Evolutionary conservation across 2,329 filamentous ascomycete species (phyloP).

Genomic region (Laburnicola sp.): DNA sequence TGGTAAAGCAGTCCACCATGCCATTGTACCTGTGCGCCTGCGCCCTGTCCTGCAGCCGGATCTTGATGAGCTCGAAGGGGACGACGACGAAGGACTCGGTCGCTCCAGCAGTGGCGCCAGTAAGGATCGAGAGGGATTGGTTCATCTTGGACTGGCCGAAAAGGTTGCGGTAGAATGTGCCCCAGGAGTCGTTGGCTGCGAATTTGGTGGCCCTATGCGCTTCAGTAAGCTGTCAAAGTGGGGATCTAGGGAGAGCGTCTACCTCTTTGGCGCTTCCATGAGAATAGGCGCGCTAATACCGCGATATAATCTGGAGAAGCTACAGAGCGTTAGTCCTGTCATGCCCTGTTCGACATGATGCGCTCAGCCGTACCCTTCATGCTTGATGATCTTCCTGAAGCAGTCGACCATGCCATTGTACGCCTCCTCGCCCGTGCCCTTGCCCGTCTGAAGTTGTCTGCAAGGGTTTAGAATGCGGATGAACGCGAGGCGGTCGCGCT

Average conservation of each 20-base stretch:
- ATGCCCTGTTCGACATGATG: background rate
- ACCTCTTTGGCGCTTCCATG: constrained; percentile 92
- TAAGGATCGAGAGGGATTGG: constrained; percentile 87
- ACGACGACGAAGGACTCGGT: constrained; percentile 97
- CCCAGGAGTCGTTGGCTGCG: constrained; percentile 98
- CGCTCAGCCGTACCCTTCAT: constrained; percentile 74
- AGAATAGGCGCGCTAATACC: constrained; percentile 94
- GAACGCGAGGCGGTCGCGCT: constrained; percentile 7
- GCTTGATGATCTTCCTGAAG: constrained; percentile 93
- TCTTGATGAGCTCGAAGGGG: constrained; percentile 98
- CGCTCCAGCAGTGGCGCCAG: constrained; percentile 90
- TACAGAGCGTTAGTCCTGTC: constrained; percentile 43
- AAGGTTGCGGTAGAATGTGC: constrained; percentile 83
- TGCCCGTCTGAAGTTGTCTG: constrained; percentile 84
- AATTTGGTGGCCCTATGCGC: constrained; percentile 84
- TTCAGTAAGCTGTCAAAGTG: constrained; percentile 8
- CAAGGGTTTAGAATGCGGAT: constrained; percentile 28
- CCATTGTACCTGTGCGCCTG: constrained; percentile 86
- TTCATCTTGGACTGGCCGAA: constrained; percentile 88
- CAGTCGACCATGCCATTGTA: constrained; percentile 99
- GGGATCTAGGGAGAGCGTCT: constrained; percentile 8
- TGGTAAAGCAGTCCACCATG: constrained; percentile 76
- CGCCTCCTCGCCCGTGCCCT: constrained; percentile 71
- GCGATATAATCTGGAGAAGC: constrained; percentile 87
- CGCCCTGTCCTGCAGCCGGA: constrained; percentile 92